Base-by-base conservation (phyloP, 495 filamentous ascomycete genomes). In the Trypethelium eluteriae region DNA sequence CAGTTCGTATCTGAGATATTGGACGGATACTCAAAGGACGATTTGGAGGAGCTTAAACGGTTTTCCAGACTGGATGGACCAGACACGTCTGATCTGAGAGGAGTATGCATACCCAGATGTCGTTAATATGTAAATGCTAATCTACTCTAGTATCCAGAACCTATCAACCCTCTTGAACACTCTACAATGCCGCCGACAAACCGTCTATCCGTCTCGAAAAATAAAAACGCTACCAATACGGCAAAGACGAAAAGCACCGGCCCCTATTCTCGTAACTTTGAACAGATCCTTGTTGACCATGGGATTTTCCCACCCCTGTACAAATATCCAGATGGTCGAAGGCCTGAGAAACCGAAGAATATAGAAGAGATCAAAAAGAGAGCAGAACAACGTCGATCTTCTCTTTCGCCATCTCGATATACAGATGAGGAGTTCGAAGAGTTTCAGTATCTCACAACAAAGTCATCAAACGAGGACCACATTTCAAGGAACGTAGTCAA, bases 41-140 rank as follows among this genome's bases (percentile, higher is more conserved):
- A 44, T 7, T 44, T 44, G 0, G 41, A 44, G 41, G 14, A 67
- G 34, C 63, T 72, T 35, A 69, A 72, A 47, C 66, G 66, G 34
- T 73, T 75, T 64, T 67, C 65, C 41, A 74, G 68, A 71, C 57
- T 68, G 63, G 73, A 66, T 47, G 69, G 69, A 66, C 69, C 64
- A 62, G 65, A 56, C 38, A 66, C 75, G 59, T 11, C 7, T 61
- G 36, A 74, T 47, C 46, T 74, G 16, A 63, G 67, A 70, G 72
- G 39, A 2, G 66, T 74, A 44, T 44, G 6, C 41, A 44, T 44
- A 7, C 0, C 1, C 41, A 44, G 41, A 44, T 44, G 14, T 44
- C 41, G 0, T 44, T 0, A 14, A 7, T 7, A 7, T 44, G 0
- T 14, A 44, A 44, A 44, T 44, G 14, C 14, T 44, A 44, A 44